Base-by-base conservation (phyloP, 1,284 basidiomycete genomes). In the Coniferiporia sulphurascens region DNA sequence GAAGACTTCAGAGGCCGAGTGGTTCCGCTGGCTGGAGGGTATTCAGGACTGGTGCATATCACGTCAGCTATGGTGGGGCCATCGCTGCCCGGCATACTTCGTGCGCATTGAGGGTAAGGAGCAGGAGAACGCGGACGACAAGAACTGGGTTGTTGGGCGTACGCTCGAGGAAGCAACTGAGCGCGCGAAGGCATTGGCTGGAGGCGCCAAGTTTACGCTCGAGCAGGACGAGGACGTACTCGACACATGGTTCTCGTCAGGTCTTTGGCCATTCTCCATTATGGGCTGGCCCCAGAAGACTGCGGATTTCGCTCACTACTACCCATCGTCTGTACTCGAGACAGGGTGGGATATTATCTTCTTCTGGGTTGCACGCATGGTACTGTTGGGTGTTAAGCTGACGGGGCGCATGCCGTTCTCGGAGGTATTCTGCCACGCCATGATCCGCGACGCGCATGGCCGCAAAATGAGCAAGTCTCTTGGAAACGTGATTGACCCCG, bases 361-460 rank as follows among this genome's bases (percentile, higher is more conserved):
- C 83, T 98, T 99, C 86, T 99, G 97, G 97, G 95, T 99, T 19
- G 95, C 97, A 6, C 88, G 95, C 54, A 99, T 99, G 97, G 95
- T 93, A 61, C 81, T 99, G 72, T 87, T 99, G 44, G 96, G 97
- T 58, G 78, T 95, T 69, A 84, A 91, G 63, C 84, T 98, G 52
- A 99, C 97, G 0, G 95, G 83, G 52, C 74, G 89, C 69, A 84
- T 99, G 78, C 97, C 96, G 0, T 99, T 99, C 84, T 83, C 86
- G 61, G 95, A 99, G 76, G 96, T 99, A n/a, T 88, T 92, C 72
- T 98, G 95, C 75, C 97, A 99, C 71, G 96, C 96, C 27, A 98
- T 99, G 95, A 91, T 99, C 68, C 92, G 96, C 58, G 97, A 99
- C 71, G 96, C 96, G 0, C 95, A 98, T 69, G 97, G 97, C 15